Conservation (phyloP, 2,329 filamentous ascomycete species). For the Alternaria longipes region DNA sequence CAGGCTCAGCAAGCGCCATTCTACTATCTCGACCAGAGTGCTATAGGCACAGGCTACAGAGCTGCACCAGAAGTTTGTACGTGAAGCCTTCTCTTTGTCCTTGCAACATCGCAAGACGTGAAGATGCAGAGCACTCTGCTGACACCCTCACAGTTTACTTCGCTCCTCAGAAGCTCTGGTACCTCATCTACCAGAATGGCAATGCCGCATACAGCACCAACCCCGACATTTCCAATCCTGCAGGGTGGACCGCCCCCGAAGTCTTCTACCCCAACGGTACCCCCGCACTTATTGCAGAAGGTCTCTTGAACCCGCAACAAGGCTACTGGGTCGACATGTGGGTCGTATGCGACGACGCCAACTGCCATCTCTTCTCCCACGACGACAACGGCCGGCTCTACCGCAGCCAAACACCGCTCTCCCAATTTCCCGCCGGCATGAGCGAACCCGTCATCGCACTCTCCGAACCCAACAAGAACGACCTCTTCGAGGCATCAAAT, state of each 20-base stretch:
- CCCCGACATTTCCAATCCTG: constrained; percentile 51
- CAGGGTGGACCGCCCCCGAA: constrained; percentile 52
- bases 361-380: constrained; percentile 54
- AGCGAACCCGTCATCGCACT: constrained; percentile 50
- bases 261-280: constrained; percentile 48
- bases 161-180: constrained; percentile 54
- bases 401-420: constrained; percentile 49
- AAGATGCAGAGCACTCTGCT: neutral
- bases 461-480: constrained; percentile 33
- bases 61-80: constrained; percentile 53
- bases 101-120: neutral
- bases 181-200: constrained; percentile 55
- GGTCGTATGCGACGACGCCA: constrained; percentile 52
- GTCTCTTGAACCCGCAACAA: constrained; percentile 34
- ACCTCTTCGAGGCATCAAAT: constrained; percentile 52
- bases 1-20: constrained; percentile 46
- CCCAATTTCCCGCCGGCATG: constrained; percentile 51
- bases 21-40: constrained; percentile 52
- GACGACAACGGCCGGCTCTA: constrained; percentile 56
- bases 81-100: neutral
- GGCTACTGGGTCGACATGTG: constrained; percentile 58
- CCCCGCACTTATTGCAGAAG: constrained; percentile 45
- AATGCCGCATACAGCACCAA: constrained; percentile 58
- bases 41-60: constrained; percentile 53
- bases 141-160: constrained; percentile 45